Evolutionary conservation across 208 protist genomes (phyloP).

Genomic region (Crithidia thermophila): DNA sequence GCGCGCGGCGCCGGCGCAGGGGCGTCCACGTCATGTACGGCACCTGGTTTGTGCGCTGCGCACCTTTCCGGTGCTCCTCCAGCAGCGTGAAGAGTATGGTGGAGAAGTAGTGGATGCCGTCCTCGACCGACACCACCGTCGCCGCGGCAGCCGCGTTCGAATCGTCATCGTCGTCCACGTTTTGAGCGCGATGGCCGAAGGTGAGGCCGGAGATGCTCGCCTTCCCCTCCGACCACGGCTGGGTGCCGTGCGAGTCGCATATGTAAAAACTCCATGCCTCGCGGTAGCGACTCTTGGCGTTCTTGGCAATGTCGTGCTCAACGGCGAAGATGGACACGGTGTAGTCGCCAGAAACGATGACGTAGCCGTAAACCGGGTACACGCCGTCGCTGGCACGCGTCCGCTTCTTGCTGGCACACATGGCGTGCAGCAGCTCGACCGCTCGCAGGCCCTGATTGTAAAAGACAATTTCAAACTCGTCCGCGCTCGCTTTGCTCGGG

Average conservation of each 20-base stretch:
- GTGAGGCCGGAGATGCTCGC: constrained; percentile 73
- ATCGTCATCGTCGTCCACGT: neutral
- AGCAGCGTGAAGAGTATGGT: constrained; percentile 82
- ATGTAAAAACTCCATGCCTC: constrained; percentile 85
- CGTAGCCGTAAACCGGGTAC: constrained; percentile 74
- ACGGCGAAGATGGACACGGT: constrained; percentile 85
- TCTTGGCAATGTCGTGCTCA: constrained; percentile 45
- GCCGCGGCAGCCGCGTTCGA: neutral
- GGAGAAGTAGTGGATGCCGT: constrained; percentile 82
- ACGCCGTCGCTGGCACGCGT: constrained; percentile 8
- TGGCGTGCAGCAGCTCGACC: constrained; percentile 49
- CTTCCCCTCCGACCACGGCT: constrained; percentile 84
- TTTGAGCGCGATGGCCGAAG: constrained; percentile 35
- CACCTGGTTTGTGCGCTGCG: constrained; percentile 22
- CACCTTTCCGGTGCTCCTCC: constrained; percentile 69
- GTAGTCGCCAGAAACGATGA: constrained; percentile 91
- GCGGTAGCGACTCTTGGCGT: constrained; percentile 32
- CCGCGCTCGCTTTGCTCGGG: constrained; percentile 59
- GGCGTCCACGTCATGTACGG: constrained; percentile 93
- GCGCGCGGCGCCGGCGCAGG: constrained; percentile 45
- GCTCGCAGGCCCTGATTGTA: constrained; percentile 72
- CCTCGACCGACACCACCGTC: constrained; percentile 37
- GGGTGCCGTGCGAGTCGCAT: constrained; percentile 87
- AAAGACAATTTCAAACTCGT: constrained; percentile 84
- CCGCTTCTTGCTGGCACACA: constrained; percentile 44